Evolutionary conservation across 2,329 filamentous ascomycete species (phyloP), one percentile per base, ranked within the genome.

Genomic region (Aspergillus tamarii): DNA sequence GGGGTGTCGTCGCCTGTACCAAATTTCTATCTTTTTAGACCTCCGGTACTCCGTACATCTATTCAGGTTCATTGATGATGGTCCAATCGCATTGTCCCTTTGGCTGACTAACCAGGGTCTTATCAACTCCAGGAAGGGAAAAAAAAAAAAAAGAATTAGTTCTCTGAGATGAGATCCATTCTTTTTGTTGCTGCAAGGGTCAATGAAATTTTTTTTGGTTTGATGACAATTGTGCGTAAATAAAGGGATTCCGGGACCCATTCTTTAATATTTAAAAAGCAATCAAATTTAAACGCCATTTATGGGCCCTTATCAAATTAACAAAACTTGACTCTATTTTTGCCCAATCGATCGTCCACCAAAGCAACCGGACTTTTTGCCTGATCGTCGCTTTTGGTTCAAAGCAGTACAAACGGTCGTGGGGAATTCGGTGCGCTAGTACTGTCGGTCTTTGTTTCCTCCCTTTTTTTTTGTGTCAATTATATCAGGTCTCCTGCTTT

Each of bases 311-410:
- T 48, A 28, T 48, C 10, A 28, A 30, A 30, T 9, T 46, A 46
- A 14, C 21, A 28, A 48, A 28, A 28, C 46, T 50, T 30, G 46
- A 28, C 23, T 19, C 16, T 50, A n/a, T 50, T 50, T 19, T 50
- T 12, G 46, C 46, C 46, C 46, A 50, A 50, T 26, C 7, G 46
- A 30, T 50, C 5, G 26, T 23, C 23, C 6, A 50, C 46, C 26
- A 16, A 19, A 50, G 19, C 14, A 46, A 30, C 39, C 32, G 21
- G 23, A 32, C 59, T 53, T 52, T 59, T 57, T 26, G 45, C 60
- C 54, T 55, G 54, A 50, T 58, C 45, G 55, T 50, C 60, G 28
- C 54, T 48, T 50, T 57, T 54, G 55, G 59, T 43, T 45, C 30
- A 41, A 36, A 53, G 19, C 26, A 30, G 23, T 50, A 50, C 46